Evolutionary conservation across 805 yeast species (phyloP).

Genomic region (Candida verbasci): DNA sequence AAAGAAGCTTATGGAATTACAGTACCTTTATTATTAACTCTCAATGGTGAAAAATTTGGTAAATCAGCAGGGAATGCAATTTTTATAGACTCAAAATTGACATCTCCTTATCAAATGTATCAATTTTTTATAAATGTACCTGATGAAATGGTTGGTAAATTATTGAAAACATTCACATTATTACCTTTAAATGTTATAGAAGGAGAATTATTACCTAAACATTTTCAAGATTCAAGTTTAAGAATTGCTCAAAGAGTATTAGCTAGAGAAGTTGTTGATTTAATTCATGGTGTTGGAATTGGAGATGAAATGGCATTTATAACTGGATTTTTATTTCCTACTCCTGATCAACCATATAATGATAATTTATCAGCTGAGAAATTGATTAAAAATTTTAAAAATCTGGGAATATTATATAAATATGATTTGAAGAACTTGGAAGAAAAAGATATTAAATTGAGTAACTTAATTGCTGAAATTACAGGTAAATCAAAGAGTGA

Average conservation of each 20-base stretch:
- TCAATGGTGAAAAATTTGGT: constrained; percentile 91
- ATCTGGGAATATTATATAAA: constrained; percentile 48
- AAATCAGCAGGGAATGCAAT: constrained; percentile 97
- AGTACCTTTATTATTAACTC: constrained; percentile 82
- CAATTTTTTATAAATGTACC: constrained; percentile 79
- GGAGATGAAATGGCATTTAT: constrained; percentile 66
- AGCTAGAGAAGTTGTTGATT: constrained; percentile 81
- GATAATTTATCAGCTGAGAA: constrained; percentile 44
- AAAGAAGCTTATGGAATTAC: constrained; percentile 66
- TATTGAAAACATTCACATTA: constrained; percentile 74
- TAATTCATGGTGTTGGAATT: constrained; percentile 78
- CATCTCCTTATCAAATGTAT: constrained; percentile 76
- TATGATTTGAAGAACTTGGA: not conserved
- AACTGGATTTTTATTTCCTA: constrained; percentile 64
- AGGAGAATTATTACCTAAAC: constrained; percentile 43
- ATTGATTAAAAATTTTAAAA: constrained; percentile 51
- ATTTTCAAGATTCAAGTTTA: constrained; percentile 52
- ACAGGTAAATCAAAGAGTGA: constrained; percentile 51
- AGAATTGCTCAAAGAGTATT: constrained; percentile 72
- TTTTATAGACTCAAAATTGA: constrained; percentile 70
- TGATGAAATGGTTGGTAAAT: constrained; percentile 68
- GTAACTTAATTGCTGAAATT: constrained; percentile 47
- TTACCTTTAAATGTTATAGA: constrained; percentile 62
- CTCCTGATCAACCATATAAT: constrained; percentile 45
- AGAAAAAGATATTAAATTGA: constrained; percentile 37